Conservation (phyloP, 2,329 filamentous ascomycete genomes). For the Neophaeococcomyces mojaviensis region DNA sequence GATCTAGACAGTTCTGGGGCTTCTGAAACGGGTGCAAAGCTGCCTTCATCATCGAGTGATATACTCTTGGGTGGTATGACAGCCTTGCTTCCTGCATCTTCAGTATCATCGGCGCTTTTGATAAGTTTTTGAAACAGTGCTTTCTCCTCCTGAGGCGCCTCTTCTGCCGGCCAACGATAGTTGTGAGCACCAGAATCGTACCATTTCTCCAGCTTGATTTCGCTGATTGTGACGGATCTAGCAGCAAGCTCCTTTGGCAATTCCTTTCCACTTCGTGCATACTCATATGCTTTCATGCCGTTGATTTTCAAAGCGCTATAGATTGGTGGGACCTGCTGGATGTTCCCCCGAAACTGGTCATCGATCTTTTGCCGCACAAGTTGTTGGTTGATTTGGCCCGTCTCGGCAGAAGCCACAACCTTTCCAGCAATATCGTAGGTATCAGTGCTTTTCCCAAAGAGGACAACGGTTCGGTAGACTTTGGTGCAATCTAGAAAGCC, state of each 20-base stretch:
- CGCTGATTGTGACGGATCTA: constrained; percentile 66
- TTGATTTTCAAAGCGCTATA: constrained; percentile 91
- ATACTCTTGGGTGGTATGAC: background rate
- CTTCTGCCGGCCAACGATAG: constrained; percentile 70
- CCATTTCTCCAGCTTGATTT: constrained; percentile 78
- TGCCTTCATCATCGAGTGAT: background rate
- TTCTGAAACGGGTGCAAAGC: constrained; percentile 18
- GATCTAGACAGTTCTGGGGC: constrained; percentile 23
- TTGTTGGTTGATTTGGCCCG: constrained; percentile 44
- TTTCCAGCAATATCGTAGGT: constrained; percentile 85
- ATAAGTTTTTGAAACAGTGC: constrained; percentile 64
- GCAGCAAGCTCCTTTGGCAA: constrained; percentile 79
- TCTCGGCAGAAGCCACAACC: constrained; percentile 65
- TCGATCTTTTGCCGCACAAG: constrained; percentile 74
- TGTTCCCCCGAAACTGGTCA: constrained; percentile 74
- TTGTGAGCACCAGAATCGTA: constrained; percentile 71
- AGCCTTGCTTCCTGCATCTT: background rate
- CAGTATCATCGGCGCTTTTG: constrained; percentile 13
- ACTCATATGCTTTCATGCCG: constrained; percentile 92
- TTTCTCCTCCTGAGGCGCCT: constrained; percentile 69
- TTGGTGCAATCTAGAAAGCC: constrained; percentile 84
- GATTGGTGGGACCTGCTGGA: constrained; percentile 82
- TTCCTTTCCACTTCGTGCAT: constrained; percentile 80
- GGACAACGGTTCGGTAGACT: constrained; percentile 78
- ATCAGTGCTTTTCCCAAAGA: constrained; percentile 90